Conservation (phyloP, 2,329 filamentous ascomycete species). For the Paraphaeosphaeria sporulosa region DNA sequence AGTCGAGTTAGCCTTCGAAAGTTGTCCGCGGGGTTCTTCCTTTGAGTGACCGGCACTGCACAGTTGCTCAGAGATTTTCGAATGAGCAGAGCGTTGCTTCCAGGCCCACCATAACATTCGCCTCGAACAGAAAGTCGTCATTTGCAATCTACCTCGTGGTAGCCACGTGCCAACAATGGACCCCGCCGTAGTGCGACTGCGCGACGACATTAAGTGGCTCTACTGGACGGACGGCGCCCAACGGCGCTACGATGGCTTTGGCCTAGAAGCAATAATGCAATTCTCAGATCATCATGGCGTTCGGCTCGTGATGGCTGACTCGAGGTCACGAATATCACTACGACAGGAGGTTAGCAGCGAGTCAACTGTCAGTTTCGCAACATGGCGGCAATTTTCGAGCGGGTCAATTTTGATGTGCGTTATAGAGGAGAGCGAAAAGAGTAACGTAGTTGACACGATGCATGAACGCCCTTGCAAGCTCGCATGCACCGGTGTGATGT, state of each 20-base stretch:
- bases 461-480: neutral
- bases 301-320: neutral
- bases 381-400: neutral
- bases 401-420: no score
- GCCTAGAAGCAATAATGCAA: neutral
- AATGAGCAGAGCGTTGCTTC: neutral
- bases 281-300: neutral
- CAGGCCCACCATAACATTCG: neutral
- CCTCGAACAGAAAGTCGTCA: neutral
- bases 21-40: neutral
- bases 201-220: no score
- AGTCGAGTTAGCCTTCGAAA: neutral
- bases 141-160: neutral
- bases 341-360: neutral
- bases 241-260: neutral
- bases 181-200: neutral
- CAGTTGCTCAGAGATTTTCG: neutral
- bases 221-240: no score
- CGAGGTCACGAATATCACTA: neutral
- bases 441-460: neutral
- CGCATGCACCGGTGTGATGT: neutral
- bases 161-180: neutral
- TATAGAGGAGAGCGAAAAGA: neutral
- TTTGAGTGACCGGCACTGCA: neutral
- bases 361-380: neutral